These are phyloP conservation scores for Casuarina cunninghamiana DNA, from an alignment of 306 rosid genomes.

Conservation along the genomic window DNA sequence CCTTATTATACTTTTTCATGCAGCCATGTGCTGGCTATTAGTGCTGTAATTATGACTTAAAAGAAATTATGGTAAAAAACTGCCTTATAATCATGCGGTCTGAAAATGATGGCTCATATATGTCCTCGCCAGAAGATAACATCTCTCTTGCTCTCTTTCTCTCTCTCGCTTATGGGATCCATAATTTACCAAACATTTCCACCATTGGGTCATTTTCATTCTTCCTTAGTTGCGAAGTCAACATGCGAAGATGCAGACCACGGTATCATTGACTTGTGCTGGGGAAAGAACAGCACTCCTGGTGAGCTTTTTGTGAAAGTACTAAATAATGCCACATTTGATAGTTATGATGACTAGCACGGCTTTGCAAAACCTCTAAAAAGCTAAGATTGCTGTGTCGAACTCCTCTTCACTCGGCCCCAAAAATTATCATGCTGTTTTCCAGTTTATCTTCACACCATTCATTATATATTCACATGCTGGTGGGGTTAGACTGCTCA, in stretches of 20 bases:
- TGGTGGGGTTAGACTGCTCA: constrained; percentile 33
- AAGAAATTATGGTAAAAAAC: constrained; percentile 38
- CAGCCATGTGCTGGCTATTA: constrained; percentile 69
- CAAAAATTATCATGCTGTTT: constrained; percentile 43
- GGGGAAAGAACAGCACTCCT: constrained; percentile 33
- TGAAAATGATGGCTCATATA: constrained; percentile 18
- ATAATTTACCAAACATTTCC: constrained; percentile 20
- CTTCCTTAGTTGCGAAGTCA: constrained; percentile 67
- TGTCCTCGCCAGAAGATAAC: background rate
- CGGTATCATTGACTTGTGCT: constrained; percentile 46
- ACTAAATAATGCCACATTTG: constrained; percentile 43
- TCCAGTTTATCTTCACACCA: constrained; percentile 45
- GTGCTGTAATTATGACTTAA: constrained; percentile 40
- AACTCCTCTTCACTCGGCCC: constrained; percentile 37
- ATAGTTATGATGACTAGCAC: constrained; percentile 24
- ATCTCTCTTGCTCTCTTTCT: constrained; percentile 19
- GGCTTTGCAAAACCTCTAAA: constrained; percentile 31
- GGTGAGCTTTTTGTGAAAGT: constrained; percentile 37
- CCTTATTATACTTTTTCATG: constrained; percentile 41
- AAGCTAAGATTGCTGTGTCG: constrained; percentile 51
- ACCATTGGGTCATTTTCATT: constrained; percentile 17
- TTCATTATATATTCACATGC: constrained; percentile 46
- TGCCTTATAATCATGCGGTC: constrained; percentile 42
- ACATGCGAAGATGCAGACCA: constrained; percentile 55
- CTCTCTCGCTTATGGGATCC: constrained; percentile 34